Conservation (phyloP, 352 stramenopile species). For the Labyrinthula sp. region DNA sequence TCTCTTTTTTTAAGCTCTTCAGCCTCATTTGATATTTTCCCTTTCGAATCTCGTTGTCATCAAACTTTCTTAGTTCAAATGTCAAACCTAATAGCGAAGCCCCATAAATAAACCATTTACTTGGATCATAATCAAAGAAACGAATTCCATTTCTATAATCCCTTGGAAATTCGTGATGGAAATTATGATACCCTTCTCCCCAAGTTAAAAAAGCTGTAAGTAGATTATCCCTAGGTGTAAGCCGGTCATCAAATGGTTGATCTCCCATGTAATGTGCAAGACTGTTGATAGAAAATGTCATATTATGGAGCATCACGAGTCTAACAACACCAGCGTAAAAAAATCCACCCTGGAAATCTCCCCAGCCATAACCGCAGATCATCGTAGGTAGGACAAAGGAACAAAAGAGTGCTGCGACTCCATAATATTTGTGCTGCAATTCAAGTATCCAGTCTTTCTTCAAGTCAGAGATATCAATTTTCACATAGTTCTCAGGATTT, state of each 20-base stretch:
- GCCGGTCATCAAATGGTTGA: constrained; percentile 82
- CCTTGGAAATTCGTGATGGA: constrained; percentile 98
- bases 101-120: too few species aligned
- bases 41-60: too few species aligned
- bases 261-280: constrained; percentile 91
- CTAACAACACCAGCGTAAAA: constrained; percentile 77
- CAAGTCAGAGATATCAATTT: constrained; percentile 87
- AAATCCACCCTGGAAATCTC: constrained; percentile 78
- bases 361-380: constrained; percentile 53
- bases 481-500: constrained; percentile 63
- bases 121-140: too few species aligned
- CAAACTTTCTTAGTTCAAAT: too few species aligned
- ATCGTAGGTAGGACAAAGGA: constrained; percentile 54
- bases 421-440: constrained; percentile 48
- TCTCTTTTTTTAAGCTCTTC: too few species aligned
- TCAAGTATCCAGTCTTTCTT: constrained; percentile 76
- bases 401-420: constrained; percentile 4
- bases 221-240: constrained; percentile 83
- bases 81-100: too few species aligned
- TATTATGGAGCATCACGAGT: constrained; percentile 79
- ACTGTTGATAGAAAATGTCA: constrained; percentile 93
- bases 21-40: too few species aligned
- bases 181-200: constrained; percentile 95
- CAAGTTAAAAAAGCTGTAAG: constrained; percentile 79
- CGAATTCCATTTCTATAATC: too few species aligned